Percentiles rank a stretch among this genome's conserved stretches.
Conservation (phyloP, 176 grass and related monocot genomes). For the Rhynchospora pubera region DNA sequence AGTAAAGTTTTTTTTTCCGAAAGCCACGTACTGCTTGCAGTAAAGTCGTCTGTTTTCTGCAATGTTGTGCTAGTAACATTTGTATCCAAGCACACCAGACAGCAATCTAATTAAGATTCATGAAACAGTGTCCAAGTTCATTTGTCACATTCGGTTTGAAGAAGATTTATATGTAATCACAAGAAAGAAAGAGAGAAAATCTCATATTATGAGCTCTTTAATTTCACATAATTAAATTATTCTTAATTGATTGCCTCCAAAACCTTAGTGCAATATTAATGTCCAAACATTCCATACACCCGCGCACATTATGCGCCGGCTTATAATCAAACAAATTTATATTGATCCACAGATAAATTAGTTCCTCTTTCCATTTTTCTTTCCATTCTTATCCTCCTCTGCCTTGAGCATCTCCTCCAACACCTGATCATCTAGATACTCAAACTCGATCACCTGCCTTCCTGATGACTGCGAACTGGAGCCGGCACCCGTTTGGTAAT, state of each 20-base stretch:
- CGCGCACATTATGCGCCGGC: neutral
- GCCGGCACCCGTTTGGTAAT: conserved; percentile 10
- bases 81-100: neutral
- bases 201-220: neutral
- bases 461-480: conserved; percentile 15
- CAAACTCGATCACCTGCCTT: conserved; percentile 52
- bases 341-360: neutral
- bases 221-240: neutral
- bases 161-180: neutral
- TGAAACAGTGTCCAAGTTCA: neutral
- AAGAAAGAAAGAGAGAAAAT: neutral
- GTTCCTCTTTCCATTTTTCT: conserved; percentile 17
- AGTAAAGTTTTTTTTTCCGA: too few relatives aligned
- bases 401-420: conserved; percentile 52
- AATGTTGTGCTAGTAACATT: neutral
- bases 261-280: neutral
- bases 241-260: neutral
- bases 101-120: neutral
- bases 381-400: conserved; percentile 30
- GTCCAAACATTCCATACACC: neutral
- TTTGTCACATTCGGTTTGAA: neutral
- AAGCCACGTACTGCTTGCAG: too few relatives aligned
- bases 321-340: neutral
- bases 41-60: neutral
- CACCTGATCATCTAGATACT: conserved; percentile 69